phyloP scores from a whole-genome alignment of 2,329 filamentous ascomycete species.

The Atkinsonella hypoxylon region DNA sequence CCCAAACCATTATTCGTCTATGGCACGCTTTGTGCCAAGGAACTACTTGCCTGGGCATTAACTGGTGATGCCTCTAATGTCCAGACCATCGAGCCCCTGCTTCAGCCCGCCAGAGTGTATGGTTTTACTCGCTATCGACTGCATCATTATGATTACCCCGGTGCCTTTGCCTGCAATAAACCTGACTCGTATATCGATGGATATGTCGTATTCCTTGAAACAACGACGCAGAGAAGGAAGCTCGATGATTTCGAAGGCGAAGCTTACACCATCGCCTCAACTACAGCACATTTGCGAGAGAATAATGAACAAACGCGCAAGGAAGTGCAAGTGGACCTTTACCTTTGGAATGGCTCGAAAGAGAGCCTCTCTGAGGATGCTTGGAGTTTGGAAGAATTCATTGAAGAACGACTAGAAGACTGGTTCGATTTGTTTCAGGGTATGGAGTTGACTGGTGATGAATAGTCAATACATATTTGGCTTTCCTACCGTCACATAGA shows the following conservation, averaged over 20 bases:
- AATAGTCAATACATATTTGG: no score
- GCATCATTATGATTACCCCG: constrained; percentile 15
- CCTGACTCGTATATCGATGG: constrained; percentile 13
- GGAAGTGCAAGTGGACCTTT: constrained; percentile 18
- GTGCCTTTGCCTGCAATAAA: constrained; percentile 8
- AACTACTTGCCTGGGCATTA: constrained; percentile 18
- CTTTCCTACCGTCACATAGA: no score
- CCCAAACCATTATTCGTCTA: constrained; percentile 16
- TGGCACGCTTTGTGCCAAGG: constrained; percentile 16
- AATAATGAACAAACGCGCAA: not conserved
- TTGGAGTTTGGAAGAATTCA: constrained; percentile 16
- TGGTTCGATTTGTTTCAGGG: constrained; percentile 17
- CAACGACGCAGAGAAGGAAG: constrained; percentile 16
- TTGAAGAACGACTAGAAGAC: constrained; percentile 14
- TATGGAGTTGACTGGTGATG: constrained; percentile 9
- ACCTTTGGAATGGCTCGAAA: constrained; percentile 16
- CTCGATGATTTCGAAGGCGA: constrained; percentile 23
- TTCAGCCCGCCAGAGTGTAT: constrained; percentile 8
- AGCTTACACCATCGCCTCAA: constrained; percentile 9
- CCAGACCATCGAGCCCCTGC: not conserved
- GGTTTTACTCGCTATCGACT: constrained; percentile 9
- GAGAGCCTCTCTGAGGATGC: constrained; percentile 8
- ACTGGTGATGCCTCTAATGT: constrained; percentile 16
- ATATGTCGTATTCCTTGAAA: constrained; percentile 13
- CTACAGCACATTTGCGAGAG: constrained; percentile 6